Percentiles rank a stretch among this genome's conserved stretches.
Conservation (phyloP, 108 stramenopile species). For the Fistulifera solaris region DNA sequence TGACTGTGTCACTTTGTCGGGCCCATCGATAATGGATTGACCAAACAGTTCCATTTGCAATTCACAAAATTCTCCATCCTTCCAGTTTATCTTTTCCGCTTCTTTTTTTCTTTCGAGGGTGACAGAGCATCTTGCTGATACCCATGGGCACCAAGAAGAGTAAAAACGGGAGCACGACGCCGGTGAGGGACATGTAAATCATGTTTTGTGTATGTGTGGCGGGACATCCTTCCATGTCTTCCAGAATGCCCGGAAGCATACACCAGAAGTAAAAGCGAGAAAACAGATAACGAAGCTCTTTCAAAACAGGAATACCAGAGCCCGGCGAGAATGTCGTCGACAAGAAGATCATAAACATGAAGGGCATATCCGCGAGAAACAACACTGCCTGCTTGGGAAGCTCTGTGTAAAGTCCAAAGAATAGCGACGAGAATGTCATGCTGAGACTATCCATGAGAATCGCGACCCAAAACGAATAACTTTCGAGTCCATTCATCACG, state of each 20-base stretch:
- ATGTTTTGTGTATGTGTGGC: constrained; percentile 17
- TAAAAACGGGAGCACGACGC: constrained; percentile 25
- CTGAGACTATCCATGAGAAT: constrained; percentile 42
- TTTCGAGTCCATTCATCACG: constrained; percentile 21
- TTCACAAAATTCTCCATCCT: constrained; percentile 5
- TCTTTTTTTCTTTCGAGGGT: not conserved
- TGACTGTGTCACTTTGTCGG: too few species aligned
- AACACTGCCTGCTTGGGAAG: constrained; percentile 35
- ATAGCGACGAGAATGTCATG: constrained; percentile 10
- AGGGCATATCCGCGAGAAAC: constrained; percentile 30
- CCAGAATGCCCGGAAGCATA: constrained; percentile 35
- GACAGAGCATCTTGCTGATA: not conserved
- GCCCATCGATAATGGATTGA: not conserved
- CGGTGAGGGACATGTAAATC: constrained; percentile 25
- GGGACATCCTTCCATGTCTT: constrained; percentile 60
- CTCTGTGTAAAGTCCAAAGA: constrained; percentile 34
- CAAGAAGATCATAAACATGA: constrained; percentile 62
- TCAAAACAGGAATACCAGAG: constrained; percentile 41
- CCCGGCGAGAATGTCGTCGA: constrained; percentile 56
- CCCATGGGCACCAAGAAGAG: not conserved
- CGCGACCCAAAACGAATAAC: constrained; percentile 25
- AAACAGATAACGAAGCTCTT: constrained; percentile 52
- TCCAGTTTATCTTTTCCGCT: not conserved
- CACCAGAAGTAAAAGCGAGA: constrained; percentile 60
- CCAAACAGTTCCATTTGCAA: constrained; percentile 17